Percentiles rank a stretch among this genome's conserved stretches.
phyloP scores from a whole-genome alignment of 2,329 filamentous ascomycete genomes.

The Claviceps humidiphila region DNA sequence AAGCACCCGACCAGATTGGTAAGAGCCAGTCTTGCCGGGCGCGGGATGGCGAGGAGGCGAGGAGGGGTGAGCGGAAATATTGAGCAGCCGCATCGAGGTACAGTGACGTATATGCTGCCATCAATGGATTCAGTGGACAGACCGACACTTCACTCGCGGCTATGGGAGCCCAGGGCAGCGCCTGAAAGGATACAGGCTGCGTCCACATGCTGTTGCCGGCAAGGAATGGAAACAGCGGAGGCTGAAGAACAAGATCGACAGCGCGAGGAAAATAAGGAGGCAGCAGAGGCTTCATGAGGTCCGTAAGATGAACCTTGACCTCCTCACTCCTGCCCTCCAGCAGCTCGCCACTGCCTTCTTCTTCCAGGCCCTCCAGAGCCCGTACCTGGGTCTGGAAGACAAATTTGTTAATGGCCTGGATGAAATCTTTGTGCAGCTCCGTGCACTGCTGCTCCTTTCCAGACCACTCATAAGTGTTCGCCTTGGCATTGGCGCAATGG shows the following conservation, averaged over 20 bases:
- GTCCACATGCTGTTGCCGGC: conserved; percentile 65
- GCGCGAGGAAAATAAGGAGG: conserved; percentile 69
- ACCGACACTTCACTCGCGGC: conserved; percentile 60
- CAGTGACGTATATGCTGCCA: conserved; percentile 62
- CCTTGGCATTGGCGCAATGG: conserved; percentile 80
- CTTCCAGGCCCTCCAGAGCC: conserved; percentile 88
- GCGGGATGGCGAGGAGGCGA: conserved; percentile 57
- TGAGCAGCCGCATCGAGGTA: conserved; percentile 53
- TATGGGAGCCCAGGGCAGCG: conserved; percentile 69
- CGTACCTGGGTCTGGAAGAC: conserved; percentile 83
- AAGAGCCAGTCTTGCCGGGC: conserved; percentile 58
- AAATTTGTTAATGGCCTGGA: conserved; percentile 94
- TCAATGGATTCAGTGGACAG: conserved; percentile 68
- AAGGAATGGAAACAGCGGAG: conserved; percentile 74
- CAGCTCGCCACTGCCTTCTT: conserved; percentile 89
- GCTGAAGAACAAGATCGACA: conserved; percentile 78
- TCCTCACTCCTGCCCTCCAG: conserved; percentile 85
- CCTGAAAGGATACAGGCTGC: conserved; percentile 54
- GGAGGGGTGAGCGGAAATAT: conserved; percentile 70
- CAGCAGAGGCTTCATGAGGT: conserved; percentile 75
- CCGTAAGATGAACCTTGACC: conserved; percentile 76
- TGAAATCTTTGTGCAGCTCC: conserved; percentile 92
- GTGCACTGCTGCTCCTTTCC: conserved; percentile 94
- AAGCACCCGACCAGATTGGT: conserved; percentile 69
- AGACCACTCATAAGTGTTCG: conserved; percentile 84